Percentiles rank a stretch among this genome's conserved stretches.
phyloP scores from a whole-genome alignment of 2,329 filamentous ascomycete species.

The Orbilia quercus region DNA sequence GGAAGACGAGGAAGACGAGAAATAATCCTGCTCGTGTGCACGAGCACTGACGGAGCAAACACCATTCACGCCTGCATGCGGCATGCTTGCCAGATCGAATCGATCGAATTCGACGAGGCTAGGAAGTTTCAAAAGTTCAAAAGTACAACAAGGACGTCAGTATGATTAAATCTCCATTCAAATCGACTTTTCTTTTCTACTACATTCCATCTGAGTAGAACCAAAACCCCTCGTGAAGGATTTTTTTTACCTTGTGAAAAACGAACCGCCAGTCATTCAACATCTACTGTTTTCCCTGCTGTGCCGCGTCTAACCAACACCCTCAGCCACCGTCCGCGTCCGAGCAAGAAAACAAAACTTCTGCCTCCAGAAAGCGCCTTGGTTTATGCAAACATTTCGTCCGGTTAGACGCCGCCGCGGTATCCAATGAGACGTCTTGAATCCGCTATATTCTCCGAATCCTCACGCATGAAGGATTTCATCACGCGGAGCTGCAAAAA shows the following conservation, averaged over 20 bases:
- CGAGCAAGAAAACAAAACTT: conserved; percentile 16
- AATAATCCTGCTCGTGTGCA: background rate
- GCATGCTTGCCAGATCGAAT: no score
- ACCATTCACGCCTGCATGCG: background rate
- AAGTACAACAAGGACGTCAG: background rate
- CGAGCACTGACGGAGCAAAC: conserved; percentile 10
- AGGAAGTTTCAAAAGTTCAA: background rate
- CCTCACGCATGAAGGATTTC: conserved; percentile 24
- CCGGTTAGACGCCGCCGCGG: conserved; percentile 22
- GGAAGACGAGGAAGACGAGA: background rate
- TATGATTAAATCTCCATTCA: conserved; percentile 7
- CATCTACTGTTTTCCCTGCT: no score
- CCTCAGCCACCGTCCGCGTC: conserved; percentile 39
- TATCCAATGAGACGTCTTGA: conserved; percentile 25
- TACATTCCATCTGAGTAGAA: background rate
- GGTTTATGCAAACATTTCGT: conserved; percentile 46
- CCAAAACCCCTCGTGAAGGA: conserved; percentile 39
- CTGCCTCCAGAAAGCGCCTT: conserved; percentile 51
- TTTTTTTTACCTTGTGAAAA: conserved; percentile 3
- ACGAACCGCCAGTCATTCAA: no score
- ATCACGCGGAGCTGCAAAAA: conserved; percentile 21
- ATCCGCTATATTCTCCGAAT: background rate
- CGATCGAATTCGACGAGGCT: background rate
- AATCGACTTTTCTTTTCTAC: conserved; percentile 29
- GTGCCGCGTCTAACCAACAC: conserved; percentile 48